Percentiles rank a stretch among this genome's conserved stretches.
phyloP scores from a whole-genome alignment of 768 basidiomycete genomes.

The Rubroboletus pulcherrimus region DNA sequence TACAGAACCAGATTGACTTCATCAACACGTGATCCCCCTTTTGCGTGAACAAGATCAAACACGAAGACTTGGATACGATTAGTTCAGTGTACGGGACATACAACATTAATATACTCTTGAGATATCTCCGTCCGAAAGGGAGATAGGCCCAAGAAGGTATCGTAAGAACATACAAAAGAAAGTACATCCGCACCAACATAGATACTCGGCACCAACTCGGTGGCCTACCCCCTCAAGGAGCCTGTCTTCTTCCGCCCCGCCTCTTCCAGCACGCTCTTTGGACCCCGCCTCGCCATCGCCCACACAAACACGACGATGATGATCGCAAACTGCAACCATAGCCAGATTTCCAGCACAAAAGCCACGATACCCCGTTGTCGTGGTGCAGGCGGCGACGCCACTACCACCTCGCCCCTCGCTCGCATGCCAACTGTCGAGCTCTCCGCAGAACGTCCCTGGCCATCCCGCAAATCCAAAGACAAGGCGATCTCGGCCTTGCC shows the following conservation, averaged over 20 bases:
- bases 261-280: conserved; percentile 60
- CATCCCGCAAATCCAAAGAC: conserved; percentile 12
- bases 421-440: not conserved
- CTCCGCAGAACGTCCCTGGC: conserved; percentile 1
- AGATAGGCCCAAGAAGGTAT: not conserved
- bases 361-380: conserved; percentile 35
- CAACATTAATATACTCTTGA: conserved; percentile 22
- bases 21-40: conserved; percentile 7
- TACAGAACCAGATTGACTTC: not conserved
- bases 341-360: conserved; percentile 70
- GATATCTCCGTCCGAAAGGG: conserved; percentile 11
- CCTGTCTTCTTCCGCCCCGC: conserved; percentile 31
- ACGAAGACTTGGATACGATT: conserved; percentile 2
- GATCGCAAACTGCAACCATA: conserved; percentile 78
- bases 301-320: conserved; percentile 75
- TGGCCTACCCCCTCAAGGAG: conserved; percentile 7
- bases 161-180: conserved; percentile 1
- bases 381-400: conserved; percentile 15
- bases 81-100: conserved; percentile 17
- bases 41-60: not conserved
- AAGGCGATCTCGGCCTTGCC: conserved; percentile 12
- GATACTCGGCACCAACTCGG: not conserved
- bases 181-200: conserved; percentile 7
- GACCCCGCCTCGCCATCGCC: conserved; percentile 76
- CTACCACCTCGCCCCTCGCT: conserved; percentile 4